These are phyloP conservation scores for Neofusicoccum sp. DNA, from an alignment of 2,329 filamentous ascomycete species.

Conservation along the genomic window DNA sequence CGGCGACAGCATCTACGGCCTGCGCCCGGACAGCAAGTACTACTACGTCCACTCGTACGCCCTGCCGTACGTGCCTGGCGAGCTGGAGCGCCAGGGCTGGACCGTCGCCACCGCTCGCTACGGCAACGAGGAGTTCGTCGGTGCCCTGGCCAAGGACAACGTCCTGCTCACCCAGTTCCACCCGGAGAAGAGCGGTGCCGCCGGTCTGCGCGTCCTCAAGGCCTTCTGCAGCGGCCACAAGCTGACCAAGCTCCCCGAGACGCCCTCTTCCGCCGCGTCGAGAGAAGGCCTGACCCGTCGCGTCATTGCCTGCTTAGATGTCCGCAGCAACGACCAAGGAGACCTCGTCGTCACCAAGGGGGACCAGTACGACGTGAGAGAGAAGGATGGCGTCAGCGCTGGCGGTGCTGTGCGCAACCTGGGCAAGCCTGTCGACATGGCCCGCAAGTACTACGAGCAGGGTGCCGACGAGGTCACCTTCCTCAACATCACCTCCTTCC, in stretches of 20 bases:
- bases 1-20: conserved; percentile 70
- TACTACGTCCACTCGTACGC: conserved; percentile 99
- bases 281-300: conserved; percentile 81
- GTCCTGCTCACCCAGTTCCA: conserved; percentile 95
- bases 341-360: conserved; percentile 98
- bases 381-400: conserved; percentile 67
- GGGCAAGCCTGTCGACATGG: conserved; percentile 95
- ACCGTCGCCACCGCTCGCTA: conserved; percentile 88
- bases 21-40: conserved; percentile 85
- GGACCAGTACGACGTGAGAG: conserved; percentile 97
- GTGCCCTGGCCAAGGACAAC: conserved; percentile 83
- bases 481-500: conserved; percentile 97
- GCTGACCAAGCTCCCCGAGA: conserved; percentile 55
- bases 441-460: conserved; percentile 90
- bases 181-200: conserved; percentile 93
- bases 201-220: conserved; percentile 79
- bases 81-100: conserved; percentile 83
- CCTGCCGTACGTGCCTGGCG: conserved; percentile 70
- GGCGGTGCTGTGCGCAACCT: conserved; percentile 78
- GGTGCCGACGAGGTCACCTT: conserved; percentile 97
- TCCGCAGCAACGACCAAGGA: conserved; percentile 89
- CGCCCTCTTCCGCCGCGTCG: conserved; percentile 32
- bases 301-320: conserved; percentile 94
- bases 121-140: conserved; percentile 86
- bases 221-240: conserved; percentile 80